Evolutionary conservation across 306 rosid species (phyloP).

Genomic region (Medicago arabica): DNA sequence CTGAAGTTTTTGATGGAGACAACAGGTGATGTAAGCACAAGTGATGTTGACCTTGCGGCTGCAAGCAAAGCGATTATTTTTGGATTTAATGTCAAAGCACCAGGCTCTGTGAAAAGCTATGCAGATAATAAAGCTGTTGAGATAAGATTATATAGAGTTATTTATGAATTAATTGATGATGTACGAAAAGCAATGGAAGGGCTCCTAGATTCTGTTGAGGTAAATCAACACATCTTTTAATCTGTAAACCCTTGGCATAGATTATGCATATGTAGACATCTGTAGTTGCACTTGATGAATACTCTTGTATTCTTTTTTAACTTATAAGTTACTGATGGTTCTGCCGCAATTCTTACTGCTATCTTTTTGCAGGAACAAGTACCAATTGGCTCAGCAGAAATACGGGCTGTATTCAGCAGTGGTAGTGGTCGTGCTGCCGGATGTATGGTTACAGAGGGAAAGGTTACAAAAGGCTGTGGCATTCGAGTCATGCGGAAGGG

Average conservation of each 20-base stretch:
- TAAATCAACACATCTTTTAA: constrained; percentile 45
- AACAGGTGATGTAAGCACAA: constrained; percentile 85
- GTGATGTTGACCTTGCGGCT: constrained; percentile 95
- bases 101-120: constrained; percentile 85
- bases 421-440: constrained; percentile 98
- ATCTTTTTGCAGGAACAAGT: constrained; percentile 71
- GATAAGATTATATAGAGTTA: constrained; percentile 87
- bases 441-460: constrained; percentile 88
- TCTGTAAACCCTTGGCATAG: constrained; percentile 8
- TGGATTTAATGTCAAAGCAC: constrained; percentile 82
- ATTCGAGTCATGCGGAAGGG: constrained; percentile 79
- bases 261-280: constrained; percentile 27
- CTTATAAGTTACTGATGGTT: constrained; percentile 31
- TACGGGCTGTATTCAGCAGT: constrained; percentile 88
- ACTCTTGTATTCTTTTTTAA: constrained; percentile 20
- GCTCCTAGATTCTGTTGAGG: constrained; percentile 86
- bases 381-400: constrained; percentile 80
- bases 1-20: constrained; percentile 91
- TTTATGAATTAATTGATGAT: constrained; percentile 91
- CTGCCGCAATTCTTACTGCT: constrained; percentile 36
- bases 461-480: constrained; percentile 75
- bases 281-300: constrained; percentile 18
- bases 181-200: constrained; percentile 98
- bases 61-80: constrained; percentile 88
- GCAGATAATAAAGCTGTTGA: constrained; percentile 90